A percentile compares a stretch with the other conserved stretches of the same genome.
Evolutionary conservation across 441 rosid species (phyloP).

Genomic region (Isatis lusitanica): DNA sequence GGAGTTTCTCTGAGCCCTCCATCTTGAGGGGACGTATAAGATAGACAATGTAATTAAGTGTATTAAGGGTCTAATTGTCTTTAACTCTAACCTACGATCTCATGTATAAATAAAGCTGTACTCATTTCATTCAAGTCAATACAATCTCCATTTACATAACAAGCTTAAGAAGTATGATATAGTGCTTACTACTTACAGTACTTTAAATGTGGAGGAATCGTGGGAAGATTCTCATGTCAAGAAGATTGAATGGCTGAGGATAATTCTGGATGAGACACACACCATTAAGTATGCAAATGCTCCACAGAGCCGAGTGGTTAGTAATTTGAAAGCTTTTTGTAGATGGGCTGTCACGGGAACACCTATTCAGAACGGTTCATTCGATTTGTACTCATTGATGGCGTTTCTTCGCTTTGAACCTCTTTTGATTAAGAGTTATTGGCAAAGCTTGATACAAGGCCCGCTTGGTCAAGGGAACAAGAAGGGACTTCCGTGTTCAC

Average conservation of each 20-base stretch:
- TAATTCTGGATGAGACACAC: constrained; percentile 90
- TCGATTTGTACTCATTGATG: constrained; percentile 80
- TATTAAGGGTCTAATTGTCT: no score
- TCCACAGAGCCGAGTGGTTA: constrained; percentile 69
- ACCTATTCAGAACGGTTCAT: constrained; percentile 85
- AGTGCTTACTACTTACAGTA: constrained; percentile 74
- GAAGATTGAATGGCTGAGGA: constrained; percentile 83
- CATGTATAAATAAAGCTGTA: no score
- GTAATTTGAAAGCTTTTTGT: constrained; percentile 57
- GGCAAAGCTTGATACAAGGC: constrained; percentile 80
- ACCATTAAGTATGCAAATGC: constrained; percentile 76
- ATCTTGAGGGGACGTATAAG: no score
- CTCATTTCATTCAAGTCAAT: no score
- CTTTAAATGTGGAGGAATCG: constrained; percentile 63
- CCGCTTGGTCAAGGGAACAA: constrained; percentile 61
- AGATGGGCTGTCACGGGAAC: constrained; percentile 96
- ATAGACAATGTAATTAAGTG: no score
- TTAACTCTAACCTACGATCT: no score
- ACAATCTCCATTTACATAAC: neutral
- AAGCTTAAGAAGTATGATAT: constrained; percentile 72
- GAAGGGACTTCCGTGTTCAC: constrained; percentile 58
- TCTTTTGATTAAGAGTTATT: constrained; percentile 73
- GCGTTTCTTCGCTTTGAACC: constrained; percentile 82
- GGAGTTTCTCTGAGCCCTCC: no score
- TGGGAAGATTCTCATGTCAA: constrained; percentile 59